Conservation (phyloP, 1,284 basidiomycete genomes). For the Farysia itapuensis region DNA sequence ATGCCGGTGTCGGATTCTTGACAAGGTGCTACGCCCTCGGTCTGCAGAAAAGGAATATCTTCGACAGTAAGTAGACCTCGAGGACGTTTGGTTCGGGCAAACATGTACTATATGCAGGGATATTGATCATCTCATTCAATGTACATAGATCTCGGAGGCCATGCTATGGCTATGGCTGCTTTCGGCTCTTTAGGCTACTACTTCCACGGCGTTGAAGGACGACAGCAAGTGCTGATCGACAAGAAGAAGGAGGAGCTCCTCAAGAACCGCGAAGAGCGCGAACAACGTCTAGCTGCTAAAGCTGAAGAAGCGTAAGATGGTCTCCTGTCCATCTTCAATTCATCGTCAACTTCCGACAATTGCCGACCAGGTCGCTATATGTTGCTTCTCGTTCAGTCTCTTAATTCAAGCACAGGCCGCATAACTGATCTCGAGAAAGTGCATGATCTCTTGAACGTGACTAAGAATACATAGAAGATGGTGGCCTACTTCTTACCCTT, state of each 20-base stretch:
- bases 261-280: conserved; percentile 42
- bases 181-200: conserved; percentile 56
- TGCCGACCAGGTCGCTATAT: no score
- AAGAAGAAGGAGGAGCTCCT: conserved; percentile 55
- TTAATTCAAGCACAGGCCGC: no score
- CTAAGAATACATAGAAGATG: no score
- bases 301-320: conserved; percentile 3
- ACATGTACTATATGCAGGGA: not conserved
- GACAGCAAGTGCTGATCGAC: conserved; percentile 43
- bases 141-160: conserved; percentile 51
- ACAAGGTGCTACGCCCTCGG: conserved; percentile 58
- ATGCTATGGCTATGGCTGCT: conserved; percentile 47
- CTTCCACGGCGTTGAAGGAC: conserved; percentile 52
- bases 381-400: no score
- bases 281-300: conserved; percentile 8
- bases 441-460: no score
- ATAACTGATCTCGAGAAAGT: no score
- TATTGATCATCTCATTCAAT: not conserved
- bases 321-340: not conserved
- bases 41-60: conserved; percentile 57
- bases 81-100: not conserved
- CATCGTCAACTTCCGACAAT: not conserved
- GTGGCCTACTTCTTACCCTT: no score
- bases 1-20: conserved; percentile 55
- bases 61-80: conserved; percentile 52